A percentile compares a stretch with the other conserved stretches of the same genome.
These are phyloP conservation scores for Pseudocercospora fuligena DNA, from an alignment of 2,329 filamentous ascomycete genomes.

Conservation along the genomic window DNA sequence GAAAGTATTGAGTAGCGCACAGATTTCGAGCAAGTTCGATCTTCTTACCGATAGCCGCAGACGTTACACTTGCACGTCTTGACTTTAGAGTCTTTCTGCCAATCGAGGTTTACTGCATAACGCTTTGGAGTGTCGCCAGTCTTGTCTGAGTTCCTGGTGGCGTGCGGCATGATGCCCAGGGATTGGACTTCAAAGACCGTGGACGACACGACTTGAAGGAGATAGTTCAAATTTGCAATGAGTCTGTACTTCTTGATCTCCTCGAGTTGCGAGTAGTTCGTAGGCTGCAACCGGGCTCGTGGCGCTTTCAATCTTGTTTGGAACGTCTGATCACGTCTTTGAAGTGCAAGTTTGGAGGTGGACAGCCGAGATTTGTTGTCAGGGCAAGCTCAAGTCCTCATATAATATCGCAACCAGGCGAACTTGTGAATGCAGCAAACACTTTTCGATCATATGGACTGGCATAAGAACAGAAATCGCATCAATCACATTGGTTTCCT, in stretches of 20 bases:
- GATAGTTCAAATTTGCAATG: too few relatives aligned
- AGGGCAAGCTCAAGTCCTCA: background rate
- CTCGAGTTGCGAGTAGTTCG: too few relatives aligned
- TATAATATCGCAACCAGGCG: background rate
- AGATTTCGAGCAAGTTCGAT: background rate
- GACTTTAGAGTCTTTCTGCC: conserved; percentile 6
- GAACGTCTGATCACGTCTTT: too few relatives aligned
- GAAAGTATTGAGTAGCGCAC: background rate
- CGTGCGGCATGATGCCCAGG: background rate
- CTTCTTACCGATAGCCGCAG: background rate
- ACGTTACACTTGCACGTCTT: conserved; percentile 2
- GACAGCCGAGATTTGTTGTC: background rate
- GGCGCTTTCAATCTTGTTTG: too few relatives aligned
- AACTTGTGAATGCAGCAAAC: background rate
- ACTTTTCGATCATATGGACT: background rate
- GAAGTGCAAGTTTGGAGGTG: background rate
- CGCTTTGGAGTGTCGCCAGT: background rate
- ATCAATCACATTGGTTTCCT: background rate
- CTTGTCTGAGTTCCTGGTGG: background rate
- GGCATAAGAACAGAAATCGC: background rate
- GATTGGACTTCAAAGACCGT: background rate
- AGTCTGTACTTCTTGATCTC: too few relatives aligned
- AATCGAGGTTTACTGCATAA: background rate
- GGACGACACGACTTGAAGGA: background rate
- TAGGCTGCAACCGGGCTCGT: too few relatives aligned